Evolutionary conservation across 106 monocot species (phyloP).

Genomic region (Hemerocallis citrina): DNA sequence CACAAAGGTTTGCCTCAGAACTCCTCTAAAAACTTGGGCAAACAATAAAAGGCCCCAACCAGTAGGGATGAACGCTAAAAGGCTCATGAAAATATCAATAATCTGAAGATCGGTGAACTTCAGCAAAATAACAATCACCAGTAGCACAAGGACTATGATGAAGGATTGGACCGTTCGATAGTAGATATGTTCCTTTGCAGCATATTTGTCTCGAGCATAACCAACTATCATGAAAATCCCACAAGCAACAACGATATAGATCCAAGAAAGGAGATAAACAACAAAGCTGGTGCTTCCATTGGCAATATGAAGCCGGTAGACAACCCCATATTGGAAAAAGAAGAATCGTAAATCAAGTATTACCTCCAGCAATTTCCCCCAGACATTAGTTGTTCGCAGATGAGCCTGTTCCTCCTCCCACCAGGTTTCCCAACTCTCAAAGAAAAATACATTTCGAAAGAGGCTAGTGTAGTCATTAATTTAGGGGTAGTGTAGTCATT

Average conservation of each 20-base stretch:
- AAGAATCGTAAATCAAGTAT: slow-evolving; percentile 79
- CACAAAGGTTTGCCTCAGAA: slow-evolving; percentile 44
- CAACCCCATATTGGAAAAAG: slow-evolving; percentile 89
- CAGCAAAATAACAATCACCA: slow-evolving; percentile 52
- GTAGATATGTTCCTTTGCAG: slow-evolving; percentile 83
- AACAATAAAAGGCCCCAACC: slow-evolving; percentile 84
- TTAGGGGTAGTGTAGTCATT: too few species aligned
- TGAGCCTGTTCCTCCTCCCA: slow-evolving; percentile 92
- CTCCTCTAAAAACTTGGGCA: slow-evolving; percentile 54
- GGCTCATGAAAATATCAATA: slow-evolving; percentile 73
- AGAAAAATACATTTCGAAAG: too few species aligned
- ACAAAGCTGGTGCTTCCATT: slow-evolving; percentile 48
- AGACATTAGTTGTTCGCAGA: slow-evolving; percentile 74
- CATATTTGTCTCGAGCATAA: slow-evolving; percentile 60
- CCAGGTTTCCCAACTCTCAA: slow-evolving; percentile 78
- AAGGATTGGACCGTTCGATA: slow-evolving; percentile 70
- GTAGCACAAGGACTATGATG: slow-evolving; percentile 27
- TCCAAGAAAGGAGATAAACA: slow-evolving; percentile 86
- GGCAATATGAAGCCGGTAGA: slow-evolving; percentile 67
- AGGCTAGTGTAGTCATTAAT: too few species aligned
- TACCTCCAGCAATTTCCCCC: slow-evolving; percentile 75
- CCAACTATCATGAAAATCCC: slow-evolving; percentile 56
- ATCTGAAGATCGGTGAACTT: slow-evolving; percentile 57
- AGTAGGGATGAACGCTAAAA: slow-evolving; percentile 72
- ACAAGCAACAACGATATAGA: slow-evolving; percentile 44